phyloP scores from a whole-genome alignment of 2,329 filamentous ascomycete genomes.

The Periglandula ipomoeae region DNA sequence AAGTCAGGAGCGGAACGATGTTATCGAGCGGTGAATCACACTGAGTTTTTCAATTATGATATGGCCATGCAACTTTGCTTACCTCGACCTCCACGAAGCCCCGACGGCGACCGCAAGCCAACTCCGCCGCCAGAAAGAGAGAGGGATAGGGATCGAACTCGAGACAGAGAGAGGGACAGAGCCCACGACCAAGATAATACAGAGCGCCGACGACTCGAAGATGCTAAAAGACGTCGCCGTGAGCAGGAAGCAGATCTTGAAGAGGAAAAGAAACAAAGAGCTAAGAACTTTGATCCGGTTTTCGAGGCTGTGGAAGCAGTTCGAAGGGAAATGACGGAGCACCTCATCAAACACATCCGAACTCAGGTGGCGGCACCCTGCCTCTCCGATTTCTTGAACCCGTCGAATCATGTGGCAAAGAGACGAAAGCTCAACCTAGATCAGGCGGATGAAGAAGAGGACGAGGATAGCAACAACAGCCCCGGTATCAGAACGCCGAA shows the following conservation, averaged over 20 bases:
- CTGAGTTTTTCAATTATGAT: slow-evolving; percentile 78
- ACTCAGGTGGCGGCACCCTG: slow-evolving; percentile 75
- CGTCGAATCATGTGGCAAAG: slow-evolving; percentile 69
- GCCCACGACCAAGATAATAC: slow-evolving; percentile 13
- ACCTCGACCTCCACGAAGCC: slow-evolving; percentile 18
- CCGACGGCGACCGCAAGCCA: slow-evolving; percentile 19
- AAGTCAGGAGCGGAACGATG: slow-evolving; percentile 76
- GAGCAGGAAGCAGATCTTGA: slow-evolving; percentile 79
- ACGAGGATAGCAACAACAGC: slow-evolving; percentile 51
- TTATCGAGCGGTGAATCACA: slow-evolving; percentile 67
- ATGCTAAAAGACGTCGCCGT: slow-evolving; percentile 53
- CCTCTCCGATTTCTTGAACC: slow-evolving; percentile 74
- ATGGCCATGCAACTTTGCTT: slow-evolving; percentile 78
- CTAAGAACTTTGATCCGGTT: slow-evolving; percentile 85
- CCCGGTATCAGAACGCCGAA: slow-evolving; percentile 57
- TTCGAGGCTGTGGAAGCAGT: slow-evolving; percentile 72
- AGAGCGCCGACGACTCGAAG: slow-evolving; percentile 46
- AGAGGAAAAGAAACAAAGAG: slow-evolving; percentile 80
- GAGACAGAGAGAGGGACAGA: slow-evolving; percentile 1
- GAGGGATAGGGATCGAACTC: neutral
- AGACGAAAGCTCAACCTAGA: slow-evolving; percentile 70
- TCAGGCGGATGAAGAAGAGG: slow-evolving; percentile 51
- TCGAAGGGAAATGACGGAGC: slow-evolving; percentile 72
- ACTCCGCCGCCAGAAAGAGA: slow-evolving; percentile 28
- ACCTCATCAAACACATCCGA: slow-evolving; percentile 81